Evolutionary conservation across 2,329 filamentous ascomycete species (phyloP), one percentile per base, ranked within the genome.

Genomic region (Didymella pomorum): DNA sequence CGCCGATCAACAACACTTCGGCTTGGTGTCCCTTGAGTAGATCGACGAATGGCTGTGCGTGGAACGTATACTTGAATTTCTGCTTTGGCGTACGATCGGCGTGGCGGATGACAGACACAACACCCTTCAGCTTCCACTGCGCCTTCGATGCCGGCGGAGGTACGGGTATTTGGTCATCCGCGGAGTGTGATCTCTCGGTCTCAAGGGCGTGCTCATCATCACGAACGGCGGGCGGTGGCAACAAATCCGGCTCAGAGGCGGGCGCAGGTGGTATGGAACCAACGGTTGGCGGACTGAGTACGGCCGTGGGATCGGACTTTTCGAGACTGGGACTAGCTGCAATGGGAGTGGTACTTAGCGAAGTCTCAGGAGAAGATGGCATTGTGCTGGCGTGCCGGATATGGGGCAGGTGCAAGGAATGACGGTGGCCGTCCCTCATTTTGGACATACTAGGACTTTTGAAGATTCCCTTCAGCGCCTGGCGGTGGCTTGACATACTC

Each of bases 61-160:
- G 95, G 70, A 99, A 98, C 0, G 95, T 99, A 71, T 98, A 99
- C 76, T 99, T 99, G 83, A 97, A 97, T 76, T 99, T 99, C 71
- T 99, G 95, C 79, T 99, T 99, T 2, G 95, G 95, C 1, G 95
- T 99, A 56, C 95, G 89, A 79, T 99, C 95, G 2, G 96, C 96
- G 77, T 99, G 95, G 26, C 95, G 88, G 65, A 99, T 93, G 16
- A 99, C 95, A 2, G 93, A 94, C 0, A 99, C 94, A 79, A 99
- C 93, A 12, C 95, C 95, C 79, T 99, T 99, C 51, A 99, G 82
- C 76, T 97, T 98, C 95, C 95, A 99, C 11, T 95, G 92, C 71
- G 96, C 93, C 70, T 97, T 97, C 0, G 90, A 90, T 3, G 80
- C 79, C 31, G 82, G 81, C 5, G 81, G 79, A 7, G 82, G 83